Evolutionary conservation across 805 yeast species (phyloP).

Genomic region (Candida namnaoensis): DNA sequence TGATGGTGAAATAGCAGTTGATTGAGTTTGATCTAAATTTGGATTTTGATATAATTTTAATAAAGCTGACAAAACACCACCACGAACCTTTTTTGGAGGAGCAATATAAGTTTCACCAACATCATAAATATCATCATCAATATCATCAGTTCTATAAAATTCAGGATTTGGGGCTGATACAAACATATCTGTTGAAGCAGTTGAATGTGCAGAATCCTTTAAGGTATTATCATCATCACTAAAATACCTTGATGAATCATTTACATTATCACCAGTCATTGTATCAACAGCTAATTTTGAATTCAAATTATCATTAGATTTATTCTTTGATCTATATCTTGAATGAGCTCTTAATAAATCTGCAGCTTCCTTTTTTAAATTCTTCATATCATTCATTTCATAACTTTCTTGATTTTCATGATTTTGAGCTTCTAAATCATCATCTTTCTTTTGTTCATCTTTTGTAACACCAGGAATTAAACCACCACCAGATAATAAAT

Average conservation of each 20-base stretch:
- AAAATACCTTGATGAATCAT: too few relatives aligned
- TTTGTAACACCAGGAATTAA: constrained; percentile 25
- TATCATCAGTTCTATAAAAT: constrained; percentile 21
- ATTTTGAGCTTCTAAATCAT: constrained; percentile 28
- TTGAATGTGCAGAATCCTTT: constrained; percentile 14
- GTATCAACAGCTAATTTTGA: too few relatives aligned
- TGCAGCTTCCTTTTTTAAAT: constrained; percentile 43
- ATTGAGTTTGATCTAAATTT: constrained; percentile 13
- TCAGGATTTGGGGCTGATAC: constrained; percentile 35
- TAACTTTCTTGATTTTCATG: constrained; percentile 19
- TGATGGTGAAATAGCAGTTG: constrained; percentile 2
- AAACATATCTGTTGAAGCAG: constrained; percentile 9
- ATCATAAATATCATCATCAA: constrained; percentile 16
- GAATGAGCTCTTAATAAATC: constrained; percentile 44
- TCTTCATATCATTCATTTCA: constrained; percentile 34
- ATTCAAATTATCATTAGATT: too few relatives aligned
- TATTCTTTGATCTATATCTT: too few relatives aligned
- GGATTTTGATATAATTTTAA: constrained; percentile 58
- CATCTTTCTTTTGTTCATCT: constrained; percentile 4
- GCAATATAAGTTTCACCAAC: constrained; percentile 36
- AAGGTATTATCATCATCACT: constrained; percentile 10
- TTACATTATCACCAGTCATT: too few relatives aligned
- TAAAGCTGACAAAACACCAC: constrained; percentile 79
- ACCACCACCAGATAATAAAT: constrained; percentile 24
- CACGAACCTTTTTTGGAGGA: constrained; percentile 61